phyloP scores from a whole-genome alignment of 345 rosid genomes.

The Euphorbia lathyris region DNA sequence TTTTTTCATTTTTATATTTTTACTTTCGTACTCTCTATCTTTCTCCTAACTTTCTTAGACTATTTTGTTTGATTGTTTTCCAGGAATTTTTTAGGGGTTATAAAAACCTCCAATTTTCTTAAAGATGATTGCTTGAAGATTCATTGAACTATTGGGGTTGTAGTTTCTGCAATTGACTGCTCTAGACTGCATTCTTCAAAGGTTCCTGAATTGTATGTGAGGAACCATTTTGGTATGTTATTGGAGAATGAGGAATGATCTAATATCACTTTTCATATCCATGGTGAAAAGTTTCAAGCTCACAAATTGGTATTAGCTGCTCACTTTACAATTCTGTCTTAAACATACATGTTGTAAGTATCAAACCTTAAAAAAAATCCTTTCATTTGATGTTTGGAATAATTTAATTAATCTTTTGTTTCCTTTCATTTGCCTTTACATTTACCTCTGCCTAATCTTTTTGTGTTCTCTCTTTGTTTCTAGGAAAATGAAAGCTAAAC shows the following conservation, averaged over 20 bases:
- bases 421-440: too few species aligned
- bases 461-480: too few species aligned
- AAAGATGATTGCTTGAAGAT: conserved; percentile 89
- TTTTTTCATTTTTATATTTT: too few species aligned
- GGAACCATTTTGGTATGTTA: conserved; percentile 67
- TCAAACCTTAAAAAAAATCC: too few species aligned
- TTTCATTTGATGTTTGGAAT: too few species aligned
- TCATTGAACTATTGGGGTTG: conserved; percentile 91
- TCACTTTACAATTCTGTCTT: too few species aligned
- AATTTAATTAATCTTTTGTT: too few species aligned
- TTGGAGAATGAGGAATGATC: conserved; percentile 81
- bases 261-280: conserved; percentile 69
- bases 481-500: too few species aligned
- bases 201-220: conserved; percentile 86
- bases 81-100: conserved; percentile 60
- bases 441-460: too few species aligned
- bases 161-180: conserved; percentile 77
- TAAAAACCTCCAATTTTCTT: conserved; percentile 80
- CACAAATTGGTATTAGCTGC: conserved; percentile 85
- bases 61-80: background rate
- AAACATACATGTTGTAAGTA: too few species aligned
- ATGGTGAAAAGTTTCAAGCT: conserved; percentile 69
- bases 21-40: too few species aligned
- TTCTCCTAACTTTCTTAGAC: too few species aligned
- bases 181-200: conserved; percentile 73